Evolutionary conservation across 2,329 filamentous ascomycete genomes (phyloP), one percentile per base, ranked within the genome.

Genomic region (Pseudocercospora crystallina): DNA sequence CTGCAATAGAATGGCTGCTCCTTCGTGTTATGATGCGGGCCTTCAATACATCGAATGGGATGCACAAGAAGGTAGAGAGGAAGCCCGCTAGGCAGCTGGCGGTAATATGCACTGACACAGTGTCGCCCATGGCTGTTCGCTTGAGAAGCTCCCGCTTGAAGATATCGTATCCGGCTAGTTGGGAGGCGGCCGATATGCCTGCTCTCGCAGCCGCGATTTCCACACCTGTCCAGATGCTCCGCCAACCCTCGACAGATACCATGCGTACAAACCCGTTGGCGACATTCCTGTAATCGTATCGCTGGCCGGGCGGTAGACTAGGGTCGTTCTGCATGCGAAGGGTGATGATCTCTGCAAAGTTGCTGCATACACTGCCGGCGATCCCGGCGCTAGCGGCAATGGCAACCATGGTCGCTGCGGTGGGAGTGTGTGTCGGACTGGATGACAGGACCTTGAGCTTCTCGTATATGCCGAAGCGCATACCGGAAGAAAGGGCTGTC

Each of bases 41-140:
- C 31, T 61, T 61, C 51, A 61, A 59, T 10, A 61, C 58, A 38
- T 61, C 58, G 12, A 59, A 42, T 12, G 58, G 58, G 41, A 48
- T 61, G 58, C 58, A 61, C n/a, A 61, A 49, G 37, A 61, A 56
- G 13, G 58, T 61, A 17, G 58, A 61, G 11, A 61, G 42, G 37
- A 61, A 61, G 26, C 58, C 58, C 31, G 58, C 56, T 44, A 61
- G 36, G 43, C 58, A 61, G 42, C 51, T 56, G 15, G 56, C 56
- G 9, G 54, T 48, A 35, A 61, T 57, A 26, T 61, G 58, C 10
- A 57, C 54, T 3, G 56, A 52, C 8, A 59, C 38, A 11, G 54
- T 39, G 40, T 61, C 58, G 29, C 47, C 48, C 47, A 59, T 43
- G 1, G 57, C 43, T 33, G 58, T 61, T 14, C 56, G 33, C 20